phyloP scores from a whole-genome alignment of 495 filamentous ascomycete species.

The Rhizodiscina lignyota region DNA sequence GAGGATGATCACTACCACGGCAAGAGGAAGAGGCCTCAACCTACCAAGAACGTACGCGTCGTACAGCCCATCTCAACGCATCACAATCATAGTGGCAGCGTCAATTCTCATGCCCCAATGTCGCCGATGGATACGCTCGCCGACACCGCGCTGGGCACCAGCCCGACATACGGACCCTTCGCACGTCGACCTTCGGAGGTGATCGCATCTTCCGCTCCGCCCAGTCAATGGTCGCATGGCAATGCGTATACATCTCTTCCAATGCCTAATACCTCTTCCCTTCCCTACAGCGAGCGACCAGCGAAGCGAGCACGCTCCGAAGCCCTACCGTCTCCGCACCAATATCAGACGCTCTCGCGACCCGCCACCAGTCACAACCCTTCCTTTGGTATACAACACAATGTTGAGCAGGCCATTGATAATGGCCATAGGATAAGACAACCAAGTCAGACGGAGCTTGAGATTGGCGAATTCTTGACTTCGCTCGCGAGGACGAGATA shows the following conservation, averaged over 20 bases:
- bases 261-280: background rate
- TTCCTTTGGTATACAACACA: slow-evolving; percentile 11
- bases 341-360: slow-evolving; percentile 19
- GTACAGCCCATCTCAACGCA: too few species aligned
- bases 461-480: too few species aligned
- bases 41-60: too few species aligned
- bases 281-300: slow-evolving; percentile 28
- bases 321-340: slow-evolving; percentile 32
- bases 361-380: slow-evolving; percentile 27
- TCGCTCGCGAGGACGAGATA: too few species aligned
- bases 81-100: too few species aligned
- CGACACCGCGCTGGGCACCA: slow-evolving; percentile 15
- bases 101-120: slow-evolving; percentile 6
- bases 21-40: too few species aligned
- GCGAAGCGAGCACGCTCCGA: slow-evolving; percentile 46
- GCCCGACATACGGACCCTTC: slow-evolving; percentile 7
- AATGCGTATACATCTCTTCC: background rate
- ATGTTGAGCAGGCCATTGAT: slow-evolving; percentile 15
- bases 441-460: too few species aligned
- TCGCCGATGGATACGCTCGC: slow-evolving; percentile 22
- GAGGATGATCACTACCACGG: too few species aligned
- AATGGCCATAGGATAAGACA: slow-evolving; percentile 3
- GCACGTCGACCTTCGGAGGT: background rate
- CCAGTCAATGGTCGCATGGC: too few species aligned
- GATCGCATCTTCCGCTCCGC: background rate